phyloP scores from a whole-genome alignment of 768 basidiomycete species.

The Tephrocybe sp. region DNA sequence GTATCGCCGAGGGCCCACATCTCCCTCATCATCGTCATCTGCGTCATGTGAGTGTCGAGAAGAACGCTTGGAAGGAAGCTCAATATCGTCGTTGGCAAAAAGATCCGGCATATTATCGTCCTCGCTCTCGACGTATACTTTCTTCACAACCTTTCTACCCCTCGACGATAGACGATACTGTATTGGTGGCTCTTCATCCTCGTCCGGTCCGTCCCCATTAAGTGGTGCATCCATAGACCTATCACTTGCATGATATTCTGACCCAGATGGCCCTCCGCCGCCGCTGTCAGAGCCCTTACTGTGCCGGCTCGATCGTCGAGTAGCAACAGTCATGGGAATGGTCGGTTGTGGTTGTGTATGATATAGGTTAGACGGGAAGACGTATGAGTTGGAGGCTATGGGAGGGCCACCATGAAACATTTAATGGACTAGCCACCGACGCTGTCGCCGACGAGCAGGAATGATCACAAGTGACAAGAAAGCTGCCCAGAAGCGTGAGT shows the following conservation, averaged over 20 bases:
- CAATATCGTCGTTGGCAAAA: constrained; percentile 29
- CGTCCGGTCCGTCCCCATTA: constrained; percentile 24
- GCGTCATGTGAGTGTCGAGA: constrained; percentile 20
- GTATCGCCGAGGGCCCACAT: constrained; percentile 25
- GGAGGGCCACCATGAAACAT: constrained; percentile 7
- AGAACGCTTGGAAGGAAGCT: constrained; percentile 10
- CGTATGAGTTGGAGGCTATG: constrained; percentile 4
- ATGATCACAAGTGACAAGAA: constrained; percentile 1
- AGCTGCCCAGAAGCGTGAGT: background rate
- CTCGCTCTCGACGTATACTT: constrained; percentile 46
- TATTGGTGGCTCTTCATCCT: constrained; percentile 27
- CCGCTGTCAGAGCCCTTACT: constrained; percentile 30
- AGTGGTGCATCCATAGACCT: constrained; percentile 35
- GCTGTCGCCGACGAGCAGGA: constrained; percentile 11
- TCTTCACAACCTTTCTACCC: constrained; percentile 42
- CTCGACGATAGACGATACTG: constrained; percentile 29
- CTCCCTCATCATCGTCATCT: constrained; percentile 20
- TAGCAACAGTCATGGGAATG: constrained; percentile 19
- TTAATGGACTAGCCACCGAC: constrained; percentile 8
- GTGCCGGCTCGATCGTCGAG: constrained; percentile 35
- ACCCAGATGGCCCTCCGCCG: constrained; percentile 38
- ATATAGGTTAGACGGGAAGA: constrained; percentile 8
- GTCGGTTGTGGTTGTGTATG: constrained; percentile 19
- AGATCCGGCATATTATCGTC: constrained; percentile 34
- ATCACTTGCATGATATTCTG: constrained; percentile 51